A percentile compares a stretch with the other conserved stretches of the same genome.
Conservation (phyloP, 345 rosid genomes). For the Rhodomyrtus tomentosa region DNA sequence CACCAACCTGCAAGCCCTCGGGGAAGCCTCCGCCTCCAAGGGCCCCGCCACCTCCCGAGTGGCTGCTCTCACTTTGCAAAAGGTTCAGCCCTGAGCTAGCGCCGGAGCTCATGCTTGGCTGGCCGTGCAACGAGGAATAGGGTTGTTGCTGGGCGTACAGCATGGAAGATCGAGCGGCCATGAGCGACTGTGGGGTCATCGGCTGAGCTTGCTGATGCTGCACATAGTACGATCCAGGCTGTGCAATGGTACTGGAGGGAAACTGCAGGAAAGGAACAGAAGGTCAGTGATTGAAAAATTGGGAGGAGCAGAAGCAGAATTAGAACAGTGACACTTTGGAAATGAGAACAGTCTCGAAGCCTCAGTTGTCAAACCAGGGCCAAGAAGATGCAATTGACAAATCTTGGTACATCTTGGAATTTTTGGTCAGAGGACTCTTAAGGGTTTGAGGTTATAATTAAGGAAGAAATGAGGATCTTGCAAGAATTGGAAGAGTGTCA, state of each 20-base stretch:
- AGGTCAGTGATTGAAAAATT: neutral
- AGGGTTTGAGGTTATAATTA: neutral
- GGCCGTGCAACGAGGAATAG: slow-evolving; percentile 51
- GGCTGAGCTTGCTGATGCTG: slow-evolving; percentile 89
- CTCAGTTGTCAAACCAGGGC: neutral
- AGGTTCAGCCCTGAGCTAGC: slow-evolving; percentile 51
- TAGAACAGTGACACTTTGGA: neutral
- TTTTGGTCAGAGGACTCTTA: neutral
- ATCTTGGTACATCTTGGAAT: neutral
- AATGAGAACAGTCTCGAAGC: neutral
- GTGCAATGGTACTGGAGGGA: slow-evolving; percentile 57
- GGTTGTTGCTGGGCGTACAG: slow-evolving; percentile 82
- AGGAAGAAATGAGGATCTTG: neutral
- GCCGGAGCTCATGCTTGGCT: slow-evolving; percentile 81
- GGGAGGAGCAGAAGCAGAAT: neutral
- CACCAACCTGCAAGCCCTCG: slow-evolving; percentile 31
- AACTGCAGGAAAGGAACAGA: slow-evolving; percentile 27
- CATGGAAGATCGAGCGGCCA: slow-evolving; percentile 93
- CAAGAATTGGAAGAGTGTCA: neutral
- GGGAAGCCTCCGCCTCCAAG: slow-evolving; percentile 57
- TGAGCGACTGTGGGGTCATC: slow-evolving; percentile 78
- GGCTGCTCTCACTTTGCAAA: slow-evolving; percentile 42
- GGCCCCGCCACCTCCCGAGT: slow-evolving; percentile 59
- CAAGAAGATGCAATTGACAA: neutral
- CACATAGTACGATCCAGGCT: slow-evolving; percentile 79